Base-by-base conservation (phyloP, 2,329 filamentous ascomycete species). In the Aspergillus caelatus region DNA sequence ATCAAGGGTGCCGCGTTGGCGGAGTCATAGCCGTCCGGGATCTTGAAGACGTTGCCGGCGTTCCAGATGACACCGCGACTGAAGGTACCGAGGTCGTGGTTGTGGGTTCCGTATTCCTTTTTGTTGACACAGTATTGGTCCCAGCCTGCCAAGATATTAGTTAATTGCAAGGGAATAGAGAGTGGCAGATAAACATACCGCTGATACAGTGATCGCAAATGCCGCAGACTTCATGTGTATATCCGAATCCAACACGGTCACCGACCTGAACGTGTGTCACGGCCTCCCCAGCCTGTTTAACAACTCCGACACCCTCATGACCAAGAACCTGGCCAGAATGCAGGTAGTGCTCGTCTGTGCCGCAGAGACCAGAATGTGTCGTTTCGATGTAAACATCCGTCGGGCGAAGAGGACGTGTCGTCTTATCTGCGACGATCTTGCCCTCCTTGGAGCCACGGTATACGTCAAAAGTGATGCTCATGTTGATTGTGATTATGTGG, bases 271-370 rank as follows among this genome's bases (percentile, higher is more conserved):
- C 69, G 16, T 75, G 65, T 52, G 76, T 76, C 63, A 81, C 82
- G 11, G 71, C 72, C 7, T 82, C 78, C 2, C 84, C 84, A 30
- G 80, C 65, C 21, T 76, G 74, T 61, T 83, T 78, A 50, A 86
- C 79, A 10, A 83, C 69, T 53, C 84, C 85, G 45, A 81, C 80
- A 58, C 84, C 84, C 70, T 86, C 84, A 73, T 86, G 84, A 45
- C 84, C 84, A 41, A 86, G 78, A 1, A 64, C 72, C 45, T 71
- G 69, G 46, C 70, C 62, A 8, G 61, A 53, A 30, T 63, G 56
- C 54, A 58, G 58, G 57, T 62, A 72, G 56, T 68, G 68, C 57
- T 66, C 62, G 48, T 72, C 71, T 1, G 70, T 71, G 16, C 70
- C 69, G 57, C 70, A 72, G 54, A 72, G 60, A 39, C 71, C 68